Base-by-base conservation (phyloP, 1,284 basidiomycete species). In the Sparassis latifolia region DNA sequence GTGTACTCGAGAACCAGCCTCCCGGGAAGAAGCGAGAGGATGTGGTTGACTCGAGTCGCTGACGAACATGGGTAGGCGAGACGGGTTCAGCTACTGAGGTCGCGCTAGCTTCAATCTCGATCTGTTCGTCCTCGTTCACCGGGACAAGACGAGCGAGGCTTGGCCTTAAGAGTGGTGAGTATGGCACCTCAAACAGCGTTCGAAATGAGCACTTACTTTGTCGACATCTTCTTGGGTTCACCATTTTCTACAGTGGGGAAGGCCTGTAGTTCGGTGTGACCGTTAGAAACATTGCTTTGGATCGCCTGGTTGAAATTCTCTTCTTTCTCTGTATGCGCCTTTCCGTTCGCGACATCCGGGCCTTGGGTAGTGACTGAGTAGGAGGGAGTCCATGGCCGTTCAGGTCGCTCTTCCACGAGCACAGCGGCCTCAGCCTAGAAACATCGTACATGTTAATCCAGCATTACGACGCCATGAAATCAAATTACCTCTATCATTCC, bases 1-100 rank as follows among this genome's bases (percentile, higher is more conserved):
- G 59, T 12, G 61, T 59, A 35, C 65, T 66, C 1, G 75, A 75
- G 64, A 77, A 78, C 78, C 78, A 80, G 3, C 74, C 76, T 33
- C 79, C 79, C 10, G 77, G 77, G 71, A 79, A 77, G 64, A 77
- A 74, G 45, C 74, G 69, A 10, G 77, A 78, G 20, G 79, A 80
- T 5, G 77, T 66, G 0, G 76, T 74, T 2, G 78, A 80, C 58
- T 77, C 76, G 3, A 71, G 65, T 42, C 78, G 65, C 20, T 68
- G 66, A 40, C 78, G 77, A 28, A 50, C 39, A 10, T 53, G 53
- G 5, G 60, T 50, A 10, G 59, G 58, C 20, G 64, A 58, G 2
- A 53, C 20, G 54, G 42, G 6, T 57, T 57, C 3, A 53, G 45
- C 20, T 57, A 54, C 20, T 20, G 20, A 20, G n/a, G 49, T 41